Percentiles rank a stretch among this genome's conserved stretches.
Conservation (phyloP, 495 filamentous ascomycete species). For the Podospora conica region DNA sequence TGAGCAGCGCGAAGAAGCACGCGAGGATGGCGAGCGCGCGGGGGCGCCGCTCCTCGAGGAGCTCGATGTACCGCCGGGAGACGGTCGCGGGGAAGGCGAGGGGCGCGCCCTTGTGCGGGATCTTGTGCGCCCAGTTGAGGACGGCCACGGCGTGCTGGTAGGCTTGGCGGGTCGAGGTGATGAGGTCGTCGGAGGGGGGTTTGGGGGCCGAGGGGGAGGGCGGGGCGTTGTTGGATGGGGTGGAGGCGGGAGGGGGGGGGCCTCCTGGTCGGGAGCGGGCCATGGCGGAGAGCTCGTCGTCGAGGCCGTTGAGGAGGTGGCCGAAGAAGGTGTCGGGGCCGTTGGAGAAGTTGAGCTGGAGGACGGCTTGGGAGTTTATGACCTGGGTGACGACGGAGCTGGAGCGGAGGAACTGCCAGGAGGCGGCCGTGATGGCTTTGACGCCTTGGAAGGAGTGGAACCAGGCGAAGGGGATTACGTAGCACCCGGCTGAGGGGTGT, state of each 20-base stretch:
- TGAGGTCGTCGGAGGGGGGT: slow-evolving; percentile 7
- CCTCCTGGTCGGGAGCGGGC: slow-evolving; percentile 11
- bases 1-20: slow-evolving; percentile 52
- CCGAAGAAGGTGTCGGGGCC: slow-evolving; percentile 43
- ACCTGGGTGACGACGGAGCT: slow-evolving; percentile 47
- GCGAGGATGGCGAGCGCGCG: slow-evolving; percentile 49
- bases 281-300: slow-evolving; percentile 40
- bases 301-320: slow-evolving; percentile 44
- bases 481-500: slow-evolving; percentile 22
- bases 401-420: slow-evolving; percentile 47
- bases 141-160: slow-evolving; percentile 52
- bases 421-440: slow-evolving; percentile 46
- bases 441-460: slow-evolving; percentile 57
- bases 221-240: too few relatives aligned
- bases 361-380: slow-evolving; percentile 49
- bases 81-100: slow-evolving; percentile 54
- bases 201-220: background rate
- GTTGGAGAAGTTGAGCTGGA: slow-evolving; percentile 41
- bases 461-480: slow-evolving; percentile 48
- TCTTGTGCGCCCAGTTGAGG: slow-evolving; percentile 53
- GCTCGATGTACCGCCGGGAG: slow-evolving; percentile 50
- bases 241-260: too few relatives aligned
- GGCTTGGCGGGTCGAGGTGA: slow-evolving; percentile 39
- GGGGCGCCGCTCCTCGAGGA: slow-evolving; percentile 44
- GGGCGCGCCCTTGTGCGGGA: slow-evolving; percentile 46